Conservation (phyloP, 352 stramenopile species). For the Pythium biforme region DNA sequence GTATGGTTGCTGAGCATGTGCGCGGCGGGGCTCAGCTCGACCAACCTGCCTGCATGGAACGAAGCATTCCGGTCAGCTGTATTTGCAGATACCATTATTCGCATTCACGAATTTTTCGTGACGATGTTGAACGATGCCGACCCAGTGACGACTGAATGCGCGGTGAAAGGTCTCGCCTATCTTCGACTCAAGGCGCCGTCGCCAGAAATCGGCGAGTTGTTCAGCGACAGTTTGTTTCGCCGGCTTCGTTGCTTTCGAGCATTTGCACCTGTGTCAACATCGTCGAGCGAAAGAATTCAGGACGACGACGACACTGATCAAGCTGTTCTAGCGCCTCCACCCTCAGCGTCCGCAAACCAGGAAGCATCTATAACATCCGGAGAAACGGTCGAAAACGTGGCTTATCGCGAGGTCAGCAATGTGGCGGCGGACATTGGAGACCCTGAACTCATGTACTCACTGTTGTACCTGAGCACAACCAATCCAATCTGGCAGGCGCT, state of each 20-base stretch:
- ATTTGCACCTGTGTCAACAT: slow-evolving; percentile 39
- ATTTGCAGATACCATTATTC: slow-evolving; percentile 37
- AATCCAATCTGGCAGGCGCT: slow-evolving; percentile 56
- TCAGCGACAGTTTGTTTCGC: slow-evolving; percentile 79
- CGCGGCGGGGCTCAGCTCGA: slow-evolving; percentile 33
- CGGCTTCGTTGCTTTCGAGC: slow-evolving; percentile 76
- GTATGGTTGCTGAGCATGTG: slow-evolving; percentile 76
- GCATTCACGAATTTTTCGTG: slow-evolving; percentile 74
- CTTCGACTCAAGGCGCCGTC: slow-evolving; percentile 56
- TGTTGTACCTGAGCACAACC: slow-evolving; percentile 79
- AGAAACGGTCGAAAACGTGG: slow-evolving; percentile 64
- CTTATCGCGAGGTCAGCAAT: slow-evolving; percentile 84
- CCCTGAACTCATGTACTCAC: slow-evolving; percentile 76
- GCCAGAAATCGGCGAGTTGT: slow-evolving; percentile 50
- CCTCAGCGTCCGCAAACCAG: not conserved
- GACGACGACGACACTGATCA: slow-evolving; percentile 29
- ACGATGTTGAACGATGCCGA: slow-evolving; percentile 78
- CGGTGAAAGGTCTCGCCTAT: slow-evolving; percentile 77
- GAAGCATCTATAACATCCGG: not conserved
- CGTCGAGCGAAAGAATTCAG: slow-evolving; percentile 6
- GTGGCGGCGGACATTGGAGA: slow-evolving; percentile 77
- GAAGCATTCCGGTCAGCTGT: slow-evolving; percentile 30
- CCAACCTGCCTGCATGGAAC: slow-evolving; percentile 30
- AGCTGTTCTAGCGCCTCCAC: slow-evolving; percentile 5
- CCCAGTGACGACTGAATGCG: slow-evolving; percentile 65